Evolutionary conservation across 2,329 filamentous ascomycete genomes (phyloP).

Genomic region (Calonectria leucothoes): DNA sequence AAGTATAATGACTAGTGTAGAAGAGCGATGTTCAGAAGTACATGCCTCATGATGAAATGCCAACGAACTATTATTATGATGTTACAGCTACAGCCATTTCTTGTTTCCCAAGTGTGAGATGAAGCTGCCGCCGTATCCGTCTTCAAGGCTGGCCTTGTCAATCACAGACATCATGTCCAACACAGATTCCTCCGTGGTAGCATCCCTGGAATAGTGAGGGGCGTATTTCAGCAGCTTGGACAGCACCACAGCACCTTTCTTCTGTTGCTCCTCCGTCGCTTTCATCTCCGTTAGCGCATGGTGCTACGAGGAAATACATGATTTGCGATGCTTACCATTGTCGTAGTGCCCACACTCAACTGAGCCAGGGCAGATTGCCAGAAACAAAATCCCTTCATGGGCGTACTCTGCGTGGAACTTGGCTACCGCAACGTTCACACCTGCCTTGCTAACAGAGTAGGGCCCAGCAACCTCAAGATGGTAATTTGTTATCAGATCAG

Average conservation of each 20-base stretch:
- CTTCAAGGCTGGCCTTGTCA: not conserved
- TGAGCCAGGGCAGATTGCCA: not conserved
- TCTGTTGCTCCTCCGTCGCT: not conserved
- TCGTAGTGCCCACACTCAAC: not conserved
- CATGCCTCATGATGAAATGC: not conserved
- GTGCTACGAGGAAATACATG: no score
- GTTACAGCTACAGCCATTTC: constrained; percentile 1
- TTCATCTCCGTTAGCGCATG: not conserved
- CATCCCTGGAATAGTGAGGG: not conserved
- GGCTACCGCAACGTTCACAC: constrained; percentile 62
- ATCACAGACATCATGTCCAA: constrained; percentile 4
- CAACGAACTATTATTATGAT: no score
- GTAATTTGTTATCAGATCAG: constrained; percentile 51
- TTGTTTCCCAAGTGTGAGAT: constrained; percentile 18
- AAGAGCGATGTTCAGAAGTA: not conserved
- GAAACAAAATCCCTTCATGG: constrained; percentile 2
- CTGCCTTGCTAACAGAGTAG: constrained; percentile 64
- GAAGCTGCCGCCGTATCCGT: constrained; percentile 6
- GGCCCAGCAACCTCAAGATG: constrained; percentile 49
- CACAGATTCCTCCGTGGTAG: not conserved
- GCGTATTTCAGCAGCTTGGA: constrained; percentile 2
- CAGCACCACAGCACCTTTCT: not conserved
- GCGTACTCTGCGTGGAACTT: constrained; percentile 59
- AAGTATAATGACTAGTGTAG: not conserved
- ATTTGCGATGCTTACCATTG: not conserved